phyloP scores from a whole-genome alignment of 495 filamentous ascomycete species.

The Sabuloglossum arenarium region DNA sequence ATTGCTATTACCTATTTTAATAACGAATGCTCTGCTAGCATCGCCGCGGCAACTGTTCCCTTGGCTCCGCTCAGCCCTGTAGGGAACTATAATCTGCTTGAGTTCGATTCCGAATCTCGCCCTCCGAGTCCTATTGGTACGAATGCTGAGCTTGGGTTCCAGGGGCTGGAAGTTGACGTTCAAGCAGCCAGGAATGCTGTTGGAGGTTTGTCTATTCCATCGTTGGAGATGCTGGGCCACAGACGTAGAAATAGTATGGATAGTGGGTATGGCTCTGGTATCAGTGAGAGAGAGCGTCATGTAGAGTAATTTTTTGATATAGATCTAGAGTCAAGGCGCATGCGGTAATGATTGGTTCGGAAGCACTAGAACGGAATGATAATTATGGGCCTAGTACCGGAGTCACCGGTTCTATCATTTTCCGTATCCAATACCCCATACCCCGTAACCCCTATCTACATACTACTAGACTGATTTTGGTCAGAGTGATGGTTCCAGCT shows the following conservation, averaged over 20 bases:
- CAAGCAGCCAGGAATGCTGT: not conserved
- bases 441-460: too few relatives aligned
- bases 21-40: not conserved
- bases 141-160: not conserved
- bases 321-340: not conserved
- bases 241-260: not conserved
- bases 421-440: too few relatives aligned
- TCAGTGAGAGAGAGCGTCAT: not conserved
- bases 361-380: not conserved
- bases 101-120: not conserved
- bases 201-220: not conserved
- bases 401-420: too few relatives aligned
- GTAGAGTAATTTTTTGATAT: not conserved
- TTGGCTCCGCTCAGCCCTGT: not conserved
- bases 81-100: not conserved
- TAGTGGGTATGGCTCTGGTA: not conserved
- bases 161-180: not conserved
- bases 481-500: too few relatives aligned
- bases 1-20: not conserved
- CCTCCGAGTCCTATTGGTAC: not conserved
- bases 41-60: not conserved
- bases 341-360: not conserved
- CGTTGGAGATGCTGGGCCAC: not conserved
- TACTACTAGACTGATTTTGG: too few relatives aligned
- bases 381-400: too few relatives aligned